Evolutionary conservation across 352 stramenopile species (phyloP).

Genomic region (Phytophthora cajani): DNA sequence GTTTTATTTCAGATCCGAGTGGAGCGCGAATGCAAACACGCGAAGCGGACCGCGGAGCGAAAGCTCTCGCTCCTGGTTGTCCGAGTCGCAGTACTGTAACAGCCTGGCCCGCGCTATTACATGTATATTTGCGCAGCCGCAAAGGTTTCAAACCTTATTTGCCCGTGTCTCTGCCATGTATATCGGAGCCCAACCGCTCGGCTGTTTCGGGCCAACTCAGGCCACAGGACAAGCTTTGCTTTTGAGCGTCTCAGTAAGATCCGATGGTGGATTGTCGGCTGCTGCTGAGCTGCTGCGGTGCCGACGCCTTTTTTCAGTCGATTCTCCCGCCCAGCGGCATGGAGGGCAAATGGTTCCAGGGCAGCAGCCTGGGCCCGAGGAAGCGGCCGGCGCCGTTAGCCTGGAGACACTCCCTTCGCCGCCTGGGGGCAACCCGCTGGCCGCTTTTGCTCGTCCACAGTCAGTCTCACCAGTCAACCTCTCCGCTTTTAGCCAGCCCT

Average conservation of each 20-base stretch:
- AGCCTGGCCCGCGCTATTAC: no score
- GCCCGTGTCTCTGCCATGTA: slow-evolving; percentile 9
- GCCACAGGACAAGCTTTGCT: neutral
- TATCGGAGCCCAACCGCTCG: slow-evolving; percentile 15
- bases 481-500: slow-evolving; percentile 5
- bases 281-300: slow-evolving; percentile 19
- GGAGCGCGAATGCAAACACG: slow-evolving; percentile 22
- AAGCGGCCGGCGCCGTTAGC: slow-evolving; percentile 7
- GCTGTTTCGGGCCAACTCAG: slow-evolving; percentile 13
- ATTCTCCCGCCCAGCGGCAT: slow-evolving; percentile 32
- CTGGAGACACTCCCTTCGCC: slow-evolving; percentile 1
- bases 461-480: neutral
- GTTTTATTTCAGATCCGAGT: slow-evolving; percentile 25
- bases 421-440: neutral
- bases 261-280: slow-evolving; percentile 36
- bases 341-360: slow-evolving; percentile 21
- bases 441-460: slow-evolving; percentile 1
- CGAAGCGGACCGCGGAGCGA: slow-evolving; percentile 1
- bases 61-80: no score
- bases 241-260: slow-evolving; percentile 18
- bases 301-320: slow-evolving; percentile 21
- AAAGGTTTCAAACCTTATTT: no score
- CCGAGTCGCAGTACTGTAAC: no score
- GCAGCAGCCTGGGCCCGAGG: slow-evolving; percentile 8
- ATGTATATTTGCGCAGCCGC: no score